Evolutionary conservation across 768 basidiomycete species (phyloP).

Genomic region (Suillus subalutaceus): DNA sequence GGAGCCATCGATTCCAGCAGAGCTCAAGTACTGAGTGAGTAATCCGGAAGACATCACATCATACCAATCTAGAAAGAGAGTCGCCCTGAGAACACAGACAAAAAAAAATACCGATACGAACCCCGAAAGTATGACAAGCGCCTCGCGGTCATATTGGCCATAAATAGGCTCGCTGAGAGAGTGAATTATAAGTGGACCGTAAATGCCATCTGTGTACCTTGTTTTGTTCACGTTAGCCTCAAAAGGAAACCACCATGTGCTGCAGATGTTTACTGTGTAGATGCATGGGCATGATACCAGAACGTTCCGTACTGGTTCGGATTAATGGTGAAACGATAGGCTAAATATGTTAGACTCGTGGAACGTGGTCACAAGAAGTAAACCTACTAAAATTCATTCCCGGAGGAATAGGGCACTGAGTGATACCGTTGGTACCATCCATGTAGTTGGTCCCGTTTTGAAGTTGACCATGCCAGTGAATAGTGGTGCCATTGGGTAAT

Average conservation of each 20-base stretch:
- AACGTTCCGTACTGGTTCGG: slow-evolving; percentile 46
- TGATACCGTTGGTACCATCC: slow-evolving; percentile 49
- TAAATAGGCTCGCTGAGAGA: slow-evolving; percentile 36
- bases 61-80: slow-evolving; percentile 33
- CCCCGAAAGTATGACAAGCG: slow-evolving; percentile 41
- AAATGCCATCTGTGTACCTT: slow-evolving; percentile 51
- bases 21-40: slow-evolving; percentile 33
- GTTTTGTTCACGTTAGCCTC: slow-evolving; percentile 21
- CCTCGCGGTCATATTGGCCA: slow-evolving; percentile 42
- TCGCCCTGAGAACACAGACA: not conserved
- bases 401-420: slow-evolving; percentile 58
- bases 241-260: slow-evolving; percentile 15
- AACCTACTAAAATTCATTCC: slow-evolving; percentile 40
- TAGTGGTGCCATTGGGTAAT: slow-evolving; percentile 33
- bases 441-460: slow-evolving; percentile 51
- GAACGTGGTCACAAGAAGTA: no score
- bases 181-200: slow-evolving; percentile 51
- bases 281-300: slow-evolving; percentile 51
- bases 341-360: slow-evolving; percentile 14
- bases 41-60: slow-evolving; percentile 33
- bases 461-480: slow-evolving; percentile 40
- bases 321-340: slow-evolving; percentile 45
- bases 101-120: slow-evolving; percentile 18
- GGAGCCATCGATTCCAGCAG: slow-evolving; percentile 27
- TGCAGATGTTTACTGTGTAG: slow-evolving; percentile 24